These are phyloP conservation scores for Arctostaphylos glauca DNA, from an alignment of 148 eudicot genomes.

Conservation along the genomic window DNA sequence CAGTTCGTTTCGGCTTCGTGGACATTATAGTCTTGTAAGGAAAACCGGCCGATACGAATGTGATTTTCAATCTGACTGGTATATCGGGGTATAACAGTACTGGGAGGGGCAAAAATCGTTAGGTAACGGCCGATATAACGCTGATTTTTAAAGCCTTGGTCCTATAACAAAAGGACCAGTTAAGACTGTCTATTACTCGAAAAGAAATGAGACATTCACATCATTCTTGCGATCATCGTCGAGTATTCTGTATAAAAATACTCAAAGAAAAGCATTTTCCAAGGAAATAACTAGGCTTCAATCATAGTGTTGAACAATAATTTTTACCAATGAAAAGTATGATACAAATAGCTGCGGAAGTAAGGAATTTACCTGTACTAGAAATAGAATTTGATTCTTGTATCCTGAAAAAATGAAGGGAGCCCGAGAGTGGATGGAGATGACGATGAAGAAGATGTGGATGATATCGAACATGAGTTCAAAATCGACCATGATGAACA, in stretches of 20 bases:
- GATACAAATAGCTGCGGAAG: neutral
- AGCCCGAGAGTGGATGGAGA: conserved; percentile 99
- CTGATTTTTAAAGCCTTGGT: neutral
- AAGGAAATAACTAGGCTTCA: neutral
- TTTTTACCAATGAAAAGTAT: neutral
- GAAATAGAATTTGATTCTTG: neutral
- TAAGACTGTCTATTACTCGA: neutral
- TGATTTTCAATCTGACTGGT: no score
- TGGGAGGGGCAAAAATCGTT: no score
- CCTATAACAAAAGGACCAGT: neutral
- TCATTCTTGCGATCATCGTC: neutral
- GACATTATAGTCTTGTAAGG: no score
- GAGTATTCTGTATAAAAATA: neutral
- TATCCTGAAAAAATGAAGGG: conserved; percentile 38
- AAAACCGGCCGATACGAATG: no score
- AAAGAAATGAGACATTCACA: neutral
- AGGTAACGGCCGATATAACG: no score
- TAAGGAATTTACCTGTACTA: neutral
- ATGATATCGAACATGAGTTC: conserved; percentile 92
- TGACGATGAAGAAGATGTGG: conserved; percentile 93
- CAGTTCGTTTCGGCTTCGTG: no score
- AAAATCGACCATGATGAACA: conserved; percentile 58
- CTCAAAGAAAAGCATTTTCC: neutral
- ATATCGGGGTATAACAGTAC: no score
- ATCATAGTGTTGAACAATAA: neutral